Conservation (phyloP, 192 early-diverging fungal species). For the Lobosporangium transversale region DNA sequence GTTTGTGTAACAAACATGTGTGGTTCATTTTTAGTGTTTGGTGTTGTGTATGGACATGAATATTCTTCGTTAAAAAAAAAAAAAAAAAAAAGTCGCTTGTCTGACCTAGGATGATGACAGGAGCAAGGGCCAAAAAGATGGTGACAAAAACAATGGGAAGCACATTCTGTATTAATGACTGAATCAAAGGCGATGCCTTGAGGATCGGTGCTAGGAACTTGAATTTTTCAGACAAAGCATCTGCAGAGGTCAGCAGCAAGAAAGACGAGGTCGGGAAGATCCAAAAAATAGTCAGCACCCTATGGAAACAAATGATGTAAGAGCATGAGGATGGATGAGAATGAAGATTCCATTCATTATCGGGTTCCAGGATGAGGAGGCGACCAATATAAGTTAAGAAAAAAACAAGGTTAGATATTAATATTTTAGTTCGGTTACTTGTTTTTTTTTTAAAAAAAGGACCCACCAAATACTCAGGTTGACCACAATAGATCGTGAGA, state of each 20-base stretch:
- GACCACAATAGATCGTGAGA: slow-evolving; percentile 56
- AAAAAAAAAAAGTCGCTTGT: background rate
- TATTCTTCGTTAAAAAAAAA: background rate
- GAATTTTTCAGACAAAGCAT: slow-evolving; percentile 58
- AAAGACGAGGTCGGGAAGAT: slow-evolving; percentile 69
- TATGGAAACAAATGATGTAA: too few species aligned
- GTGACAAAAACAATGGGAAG: slow-evolving; percentile 68
- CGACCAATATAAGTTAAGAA: too few species aligned
- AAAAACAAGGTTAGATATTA: background rate
- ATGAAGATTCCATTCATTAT: background rate
- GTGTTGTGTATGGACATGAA: too few species aligned
- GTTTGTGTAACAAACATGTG: background rate
- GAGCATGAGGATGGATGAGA: background rate
- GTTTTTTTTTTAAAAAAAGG: too few species aligned
- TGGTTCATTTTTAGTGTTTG: background rate
- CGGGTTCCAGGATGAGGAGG: too few species aligned
- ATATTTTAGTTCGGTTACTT: background rate
- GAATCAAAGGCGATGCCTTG: slow-evolving; percentile 51
- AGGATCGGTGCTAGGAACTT: slow-evolving; percentile 59
- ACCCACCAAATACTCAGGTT: slow-evolving; percentile 59
- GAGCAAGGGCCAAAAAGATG: slow-evolving; percentile 62
- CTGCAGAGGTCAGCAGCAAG: slow-evolving; percentile 63
- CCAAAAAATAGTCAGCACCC: slow-evolving; percentile 72
- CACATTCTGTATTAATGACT: slow-evolving; percentile 62
- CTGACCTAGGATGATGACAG: slow-evolving; percentile 65